Evolutionary conservation across 768 basidiomycete genomes (phyloP).

Genomic region (Amanita molliuscula): DNA sequence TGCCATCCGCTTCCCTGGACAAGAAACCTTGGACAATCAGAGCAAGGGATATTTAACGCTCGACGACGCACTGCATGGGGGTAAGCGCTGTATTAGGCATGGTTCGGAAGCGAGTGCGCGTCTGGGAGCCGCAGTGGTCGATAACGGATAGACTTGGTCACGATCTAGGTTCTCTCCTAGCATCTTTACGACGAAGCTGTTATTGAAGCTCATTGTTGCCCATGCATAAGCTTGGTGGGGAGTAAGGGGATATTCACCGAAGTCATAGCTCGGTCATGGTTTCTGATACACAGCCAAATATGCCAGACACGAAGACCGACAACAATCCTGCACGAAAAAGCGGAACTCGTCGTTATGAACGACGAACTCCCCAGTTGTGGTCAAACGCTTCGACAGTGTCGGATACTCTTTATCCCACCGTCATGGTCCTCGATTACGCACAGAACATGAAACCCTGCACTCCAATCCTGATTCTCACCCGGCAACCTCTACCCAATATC

Average conservation of each 20-base stretch:
- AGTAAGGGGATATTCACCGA: neutral
- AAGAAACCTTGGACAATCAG: slow-evolving; percentile 42
- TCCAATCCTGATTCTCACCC: slow-evolving; percentile 58
- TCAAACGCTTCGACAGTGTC: slow-evolving; percentile 22
- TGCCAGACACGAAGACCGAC: neutral
- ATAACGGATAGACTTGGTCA: neutral
- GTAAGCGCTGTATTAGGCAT: slow-evolving; percentile 62
- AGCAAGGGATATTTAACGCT: slow-evolving; percentile 3
- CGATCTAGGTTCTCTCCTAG: slow-evolving; percentile 21
- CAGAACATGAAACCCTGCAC: slow-evolving; percentile 29
- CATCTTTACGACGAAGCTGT: slow-evolving; percentile 28
- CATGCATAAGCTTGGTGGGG: neutral
- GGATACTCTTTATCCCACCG: slow-evolving; percentile 43
- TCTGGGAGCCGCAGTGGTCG: slow-evolving; percentile 17
- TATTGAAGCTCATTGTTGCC: slow-evolving; percentile 39
- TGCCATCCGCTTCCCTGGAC: slow-evolving; percentile 54
- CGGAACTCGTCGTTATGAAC: slow-evolving; percentile 45
- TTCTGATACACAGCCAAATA: neutral
- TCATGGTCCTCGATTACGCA: slow-evolving; percentile 31
- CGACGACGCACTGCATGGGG: slow-evolving; percentile 42
- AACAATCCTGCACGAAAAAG: slow-evolving; percentile 12
- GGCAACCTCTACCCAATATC: slow-evolving; percentile 52
- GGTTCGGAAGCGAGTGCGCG: slow-evolving; percentile 35
- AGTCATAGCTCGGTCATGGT: neutral
- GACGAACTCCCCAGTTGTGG: slow-evolving; percentile 66